Percentiles rank a stretch among this genome's conserved stretches.
These are phyloP conservation scores for Aspergillus taichungensis DNA, from an alignment of 495 filamentous ascomycete species.

Conservation along the genomic window DNA sequence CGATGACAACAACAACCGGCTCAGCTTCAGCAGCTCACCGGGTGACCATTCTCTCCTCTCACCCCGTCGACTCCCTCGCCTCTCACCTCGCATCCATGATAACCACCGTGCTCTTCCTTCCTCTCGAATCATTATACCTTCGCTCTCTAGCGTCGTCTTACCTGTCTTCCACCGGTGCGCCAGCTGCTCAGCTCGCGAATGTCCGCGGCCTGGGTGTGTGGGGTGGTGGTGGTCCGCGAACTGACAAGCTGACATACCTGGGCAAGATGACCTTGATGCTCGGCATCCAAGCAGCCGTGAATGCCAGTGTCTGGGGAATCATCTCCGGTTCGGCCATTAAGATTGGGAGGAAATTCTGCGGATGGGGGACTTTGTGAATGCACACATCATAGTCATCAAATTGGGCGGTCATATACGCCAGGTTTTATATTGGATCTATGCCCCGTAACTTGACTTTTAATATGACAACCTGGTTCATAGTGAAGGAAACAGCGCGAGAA, in stretches of 20 bases:
- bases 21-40: constrained; percentile 23
- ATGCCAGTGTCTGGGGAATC: constrained; percentile 37
- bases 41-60: constrained; percentile 43
- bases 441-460: too few relatives aligned
- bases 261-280: constrained; percentile 37
- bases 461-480: too few relatives aligned
- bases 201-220: constrained; percentile 28
- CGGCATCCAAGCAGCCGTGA: constrained; percentile 37
- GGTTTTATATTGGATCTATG: too few relatives aligned
- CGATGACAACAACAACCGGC: constrained; percentile 1
- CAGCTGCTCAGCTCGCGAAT: constrained; percentile 15
- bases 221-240: constrained; percentile 33
- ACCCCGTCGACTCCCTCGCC: constrained; percentile 37
- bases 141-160: constrained; percentile 38
- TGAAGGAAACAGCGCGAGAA: too few relatives aligned
- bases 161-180: constrained; percentile 20
- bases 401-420: too few relatives aligned
- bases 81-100: constrained; percentile 36
- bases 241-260: constrained; percentile 31
- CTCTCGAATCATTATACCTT: constrained; percentile 40
- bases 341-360: constrained; percentile 37
- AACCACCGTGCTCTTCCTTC: constrained; percentile 34
- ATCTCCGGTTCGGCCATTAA: constrained; percentile 34
- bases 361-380: constrained; percentile 35
- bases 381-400: not conserved